Evolutionary conservation across 345 rosid species (phyloP), one percentile per base, ranked within the genome.

Genomic region (Sisymbrium altissimum): DNA sequence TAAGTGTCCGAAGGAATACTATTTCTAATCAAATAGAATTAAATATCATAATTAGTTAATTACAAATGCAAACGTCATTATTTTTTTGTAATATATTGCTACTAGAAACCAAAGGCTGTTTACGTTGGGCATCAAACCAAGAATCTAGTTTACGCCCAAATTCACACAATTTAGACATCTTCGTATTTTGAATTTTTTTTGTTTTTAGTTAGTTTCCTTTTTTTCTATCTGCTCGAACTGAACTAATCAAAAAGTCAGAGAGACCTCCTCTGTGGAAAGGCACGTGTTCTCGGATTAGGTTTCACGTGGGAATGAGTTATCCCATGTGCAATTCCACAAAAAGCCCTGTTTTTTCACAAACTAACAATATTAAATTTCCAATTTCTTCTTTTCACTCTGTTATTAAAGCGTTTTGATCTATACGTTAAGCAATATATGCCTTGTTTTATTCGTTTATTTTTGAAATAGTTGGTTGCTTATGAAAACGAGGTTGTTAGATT

Each of bases 291-390:
- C 6, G 69, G 79, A 60, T 68, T 59, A 75, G 74, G 70, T 68
- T 68, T 68, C 74, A 75, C 79, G 74, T 75, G 79, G 68, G 38
- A 68, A 68, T 75, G 69, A 60, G 69, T 75, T 75, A 75, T 75
- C 74, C 79, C 79, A 75, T 75, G 79, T 75, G 79, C 79, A 33
- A 41, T 41, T 52, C 56, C 79, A 50, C 68, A 50, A 68, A 73
- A 59, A 41, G 21, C 25, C 39, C 30, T 29, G 27, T 17, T 59
- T 66, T 59, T 40, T 30, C 45, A 18, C 33, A 67, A 74, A 49
- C 25, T 68, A 75, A 33, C 32, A 41, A n/a, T 58, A 58, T 19
- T 74, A 12, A 49, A 66, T 48, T 38, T 29, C 14, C 17, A 11
- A 29, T 12, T 30, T 44, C 17, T 60, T 41, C n/a, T 27, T 52